Base-by-base conservation (phyloP, 139 green algal species). In the Chlorella vulgaris region DNA sequence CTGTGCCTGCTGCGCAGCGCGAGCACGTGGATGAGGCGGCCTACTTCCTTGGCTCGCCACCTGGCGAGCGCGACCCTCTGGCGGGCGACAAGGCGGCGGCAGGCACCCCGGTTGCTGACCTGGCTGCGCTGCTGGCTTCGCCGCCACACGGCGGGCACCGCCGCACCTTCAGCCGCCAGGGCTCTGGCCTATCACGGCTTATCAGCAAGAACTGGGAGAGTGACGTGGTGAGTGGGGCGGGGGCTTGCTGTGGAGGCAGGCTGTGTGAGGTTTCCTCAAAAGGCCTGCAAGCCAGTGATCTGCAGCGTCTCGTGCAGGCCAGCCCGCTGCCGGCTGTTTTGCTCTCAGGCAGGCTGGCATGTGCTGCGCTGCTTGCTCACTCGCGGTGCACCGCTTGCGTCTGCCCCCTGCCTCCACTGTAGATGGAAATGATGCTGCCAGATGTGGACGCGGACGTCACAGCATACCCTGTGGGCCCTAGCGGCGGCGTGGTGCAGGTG, bases 161-260 rank as follows among this genome's bases (percentile, higher is more conserved):
- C 53, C 73, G 73, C 51, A 79, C n/a, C 51, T 51, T 79, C 35
- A 79, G 73, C 73, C 73, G 73, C 24, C 73, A 79, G 53, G 73
- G 73, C 51, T 79, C 73, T 24, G 73, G 73, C 33, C 73, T 78
- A 24, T 79, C 73, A 3, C 73, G 73, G 35, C 73, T 79, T 10
- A 79, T 79, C 51, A 69, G 53, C 73, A 79, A 79, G 50, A 79
- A 79, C 53, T 79, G 73, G 73, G 73, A 79, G 73, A 65, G 55
- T 21, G 55, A 65, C 15, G 55, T 65, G 55, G 55, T 65, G 55
- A 65, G 55, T 58, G 47, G 10, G 47, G 47, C 13, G 47, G 47
- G 47, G 47, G 15, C 10, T 58, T 15, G 47, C 47, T 58, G 47
- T 15, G 47, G 15, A 58, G n/a, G n/a, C n/a, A n/a, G n/a, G n/a